Percentiles rank a stretch among this genome's conserved stretches.
phyloP scores from a whole-genome alignment of 108 stramenopile species.

The Conticribra guillardii region DNA sequence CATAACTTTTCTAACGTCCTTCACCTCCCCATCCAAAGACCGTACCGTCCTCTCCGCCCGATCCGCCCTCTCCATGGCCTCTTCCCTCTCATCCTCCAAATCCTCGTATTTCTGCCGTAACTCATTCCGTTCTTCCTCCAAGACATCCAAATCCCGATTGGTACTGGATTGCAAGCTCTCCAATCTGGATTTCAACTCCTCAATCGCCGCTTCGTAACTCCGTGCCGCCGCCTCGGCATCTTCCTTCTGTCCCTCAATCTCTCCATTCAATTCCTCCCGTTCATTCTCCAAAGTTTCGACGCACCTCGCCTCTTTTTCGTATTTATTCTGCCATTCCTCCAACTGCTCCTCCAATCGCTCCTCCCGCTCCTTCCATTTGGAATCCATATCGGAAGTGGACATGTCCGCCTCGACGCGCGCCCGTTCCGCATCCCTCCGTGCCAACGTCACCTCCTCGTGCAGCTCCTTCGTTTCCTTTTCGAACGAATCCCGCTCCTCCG shows the following conservation, averaged over 20 bases:
- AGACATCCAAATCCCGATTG: slow-evolving; percentile 6
- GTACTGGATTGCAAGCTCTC: slow-evolving; percentile 28
- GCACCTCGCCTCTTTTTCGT: slow-evolving; percentile 30
- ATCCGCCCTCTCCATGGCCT: slow-evolving; percentile 25
- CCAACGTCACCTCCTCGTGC: slow-evolving; percentile 28
- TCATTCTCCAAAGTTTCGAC: slow-evolving; percentile 38
- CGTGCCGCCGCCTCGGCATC: slow-evolving; percentile 46
- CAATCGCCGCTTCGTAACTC: slow-evolving; percentile 45
- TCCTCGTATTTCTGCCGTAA: slow-evolving; percentile 21
- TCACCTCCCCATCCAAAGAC: slow-evolving; percentile 27
- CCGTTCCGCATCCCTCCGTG: slow-evolving; percentile 37
- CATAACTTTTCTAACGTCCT: slow-evolving; percentile 38
- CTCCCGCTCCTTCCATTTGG: slow-evolving; percentile 4
- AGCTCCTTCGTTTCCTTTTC: slow-evolving; percentile 31
- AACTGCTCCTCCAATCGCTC: slow-evolving; percentile 12
- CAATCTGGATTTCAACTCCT: slow-evolving; percentile 31
- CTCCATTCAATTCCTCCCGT: slow-evolving; percentile 27
- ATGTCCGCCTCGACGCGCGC: slow-evolving; percentile 28
- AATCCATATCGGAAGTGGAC: background rate
- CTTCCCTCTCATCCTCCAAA: slow-evolving; percentile 24
- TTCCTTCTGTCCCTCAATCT: slow-evolving; percentile 30
- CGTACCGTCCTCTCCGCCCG: slow-evolving; percentile 26
- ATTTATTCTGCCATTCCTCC: slow-evolving; percentile 31
- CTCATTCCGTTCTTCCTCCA: slow-evolving; percentile 29
- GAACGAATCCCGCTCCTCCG: slow-evolving; percentile 32